Percentiles rank a stretch among this genome's conserved stretches.
Conservation (phyloP, 331 rosid species). For the Acacia concinna region DNA sequence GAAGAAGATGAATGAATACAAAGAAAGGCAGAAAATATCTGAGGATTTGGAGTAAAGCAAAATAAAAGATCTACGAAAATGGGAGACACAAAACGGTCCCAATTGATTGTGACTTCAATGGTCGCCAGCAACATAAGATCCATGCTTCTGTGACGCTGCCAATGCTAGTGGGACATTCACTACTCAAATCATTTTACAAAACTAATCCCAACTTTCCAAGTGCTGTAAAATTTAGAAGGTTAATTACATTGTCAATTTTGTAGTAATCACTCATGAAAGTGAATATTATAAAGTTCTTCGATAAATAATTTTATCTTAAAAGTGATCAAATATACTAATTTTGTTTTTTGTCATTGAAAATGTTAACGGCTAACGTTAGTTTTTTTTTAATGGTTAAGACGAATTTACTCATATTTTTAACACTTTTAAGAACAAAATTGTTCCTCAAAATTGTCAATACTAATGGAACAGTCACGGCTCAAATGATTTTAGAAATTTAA, state of each 20-base stretch:
- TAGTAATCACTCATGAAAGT: too few species aligned
- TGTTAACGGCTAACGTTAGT: too few species aligned
- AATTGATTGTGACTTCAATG: slow-evolving; percentile 15
- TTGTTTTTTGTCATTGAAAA: too few species aligned
- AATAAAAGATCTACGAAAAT: not conserved
- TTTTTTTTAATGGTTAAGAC: too few species aligned
- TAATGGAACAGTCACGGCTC: not conserved
- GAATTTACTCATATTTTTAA: too few species aligned
- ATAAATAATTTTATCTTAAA: too few species aligned
- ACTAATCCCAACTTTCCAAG: not conserved
- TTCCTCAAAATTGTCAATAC: too few species aligned
- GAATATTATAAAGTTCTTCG: too few species aligned
- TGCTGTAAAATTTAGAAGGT: too few species aligned
- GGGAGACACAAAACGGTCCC: slow-evolving; percentile 13
- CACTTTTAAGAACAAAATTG: too few species aligned
- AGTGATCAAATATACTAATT: too few species aligned
- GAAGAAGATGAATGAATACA: not conserved
- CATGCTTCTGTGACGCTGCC: not conserved
- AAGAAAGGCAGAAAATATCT: not conserved
- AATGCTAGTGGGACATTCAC: not conserved
- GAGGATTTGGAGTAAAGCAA: not conserved
- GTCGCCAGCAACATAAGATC: not conserved
- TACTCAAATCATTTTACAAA: not conserved
- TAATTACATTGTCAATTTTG: too few species aligned
- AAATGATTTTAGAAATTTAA: not conserved